Base-by-base conservation (phyloP, 192 early-diverging fungal genomes). In the Lunasporangiospora selenospora region DNA sequence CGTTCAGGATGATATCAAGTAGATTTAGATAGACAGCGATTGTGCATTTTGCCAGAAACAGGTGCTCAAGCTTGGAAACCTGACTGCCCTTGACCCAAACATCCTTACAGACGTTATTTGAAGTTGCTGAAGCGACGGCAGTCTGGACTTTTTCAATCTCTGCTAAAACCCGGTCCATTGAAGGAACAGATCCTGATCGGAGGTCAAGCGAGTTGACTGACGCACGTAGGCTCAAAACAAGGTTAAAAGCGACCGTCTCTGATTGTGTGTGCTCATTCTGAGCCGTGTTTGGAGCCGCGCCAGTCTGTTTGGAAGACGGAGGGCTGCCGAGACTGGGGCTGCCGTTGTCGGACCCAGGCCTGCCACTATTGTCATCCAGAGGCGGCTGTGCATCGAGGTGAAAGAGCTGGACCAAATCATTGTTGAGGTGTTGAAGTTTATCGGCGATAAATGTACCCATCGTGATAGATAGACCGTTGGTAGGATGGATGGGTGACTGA, bases 1-100 rank as follows among this genome's bases (percentile, higher is more conserved):
- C 63, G 19, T 83, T 77, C 29, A 92, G 61, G 10, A 92, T 78
- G 11, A 76, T 78, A 29, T 79, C 76, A 12, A 89, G 65, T 0
- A 86, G 56, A 23, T 80, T 80, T 3, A 82, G 87, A 49, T 92
- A 85, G 16, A 88, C 73, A 3, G 79, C 82, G 7, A 82, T 39
- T 1, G 76, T 78, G n/a, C 77, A 70, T 49, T 83, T 86, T 32
- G 82, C 75, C 16, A 82, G 19, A 53, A 86, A 82, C 19, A 86
- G 26, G 59, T 78, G 76, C 21, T 82, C 76, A 18, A 84, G n/a
- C 16, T 34, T 41, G 7, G 60, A 45, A 1, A 29, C 29, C 19
- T 58, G 34, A 6, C 51, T 49, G 19, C 18, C 40, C 16, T 34
- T 46, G 4, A 40, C 39, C n/a, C 39, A 40, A n/a, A n/a, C n/a